These are phyloP conservation scores for Bacterosira constricta DNA, from an alignment of 108 stramenopile genomes.

Conservation along the genomic window DNA sequence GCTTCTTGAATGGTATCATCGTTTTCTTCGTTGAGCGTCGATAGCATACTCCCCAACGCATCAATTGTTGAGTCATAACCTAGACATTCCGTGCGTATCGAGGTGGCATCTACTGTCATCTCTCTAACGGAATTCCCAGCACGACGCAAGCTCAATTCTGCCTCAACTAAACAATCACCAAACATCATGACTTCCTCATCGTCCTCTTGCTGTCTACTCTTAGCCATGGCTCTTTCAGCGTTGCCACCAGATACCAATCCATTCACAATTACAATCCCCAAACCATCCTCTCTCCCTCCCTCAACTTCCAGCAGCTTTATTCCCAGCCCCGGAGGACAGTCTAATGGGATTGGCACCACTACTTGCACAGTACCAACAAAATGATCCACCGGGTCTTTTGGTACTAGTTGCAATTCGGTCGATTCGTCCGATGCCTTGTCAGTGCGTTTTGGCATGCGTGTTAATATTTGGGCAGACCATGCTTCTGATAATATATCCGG, in stretches of 20 bases:
- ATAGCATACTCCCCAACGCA: slow-evolving; percentile 19
- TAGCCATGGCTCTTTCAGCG: slow-evolving; percentile 24
- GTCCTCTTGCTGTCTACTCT: not conserved
- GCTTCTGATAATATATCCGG: slow-evolving; percentile 4
- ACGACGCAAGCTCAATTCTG: slow-evolving; percentile 17
- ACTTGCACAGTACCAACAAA: slow-evolving; percentile 62
- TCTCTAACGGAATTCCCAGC: not conserved
- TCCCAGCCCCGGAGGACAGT: slow-evolving; percentile 32
- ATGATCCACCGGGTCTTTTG: slow-evolving; percentile 51
- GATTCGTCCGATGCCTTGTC: slow-evolving; percentile 23
- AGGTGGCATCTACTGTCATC: slow-evolving; percentile 26
- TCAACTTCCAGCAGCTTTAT: slow-evolving; percentile 45
- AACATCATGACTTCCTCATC: slow-evolving; percentile 26
- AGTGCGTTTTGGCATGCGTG: no score
- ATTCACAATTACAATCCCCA: slow-evolving; percentile 45
- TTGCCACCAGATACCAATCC: slow-evolving; percentile 41
- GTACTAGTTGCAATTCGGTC: slow-evolving; percentile 17
- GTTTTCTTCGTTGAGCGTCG: not conserved
- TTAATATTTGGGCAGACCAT: slow-evolving; percentile 20
- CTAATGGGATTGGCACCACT: slow-evolving; percentile 43
- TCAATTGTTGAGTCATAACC: slow-evolving; percentile 61
- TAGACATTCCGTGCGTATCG: slow-evolving; percentile 63
- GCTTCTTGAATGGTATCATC: slow-evolving; percentile 1
- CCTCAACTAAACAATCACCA: slow-evolving; percentile 41
- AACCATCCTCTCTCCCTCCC: slow-evolving; percentile 52